Evolutionary conservation across 176 grass and related monocot genomes (phyloP).

Genomic region (Sorghum bicolor): DNA sequence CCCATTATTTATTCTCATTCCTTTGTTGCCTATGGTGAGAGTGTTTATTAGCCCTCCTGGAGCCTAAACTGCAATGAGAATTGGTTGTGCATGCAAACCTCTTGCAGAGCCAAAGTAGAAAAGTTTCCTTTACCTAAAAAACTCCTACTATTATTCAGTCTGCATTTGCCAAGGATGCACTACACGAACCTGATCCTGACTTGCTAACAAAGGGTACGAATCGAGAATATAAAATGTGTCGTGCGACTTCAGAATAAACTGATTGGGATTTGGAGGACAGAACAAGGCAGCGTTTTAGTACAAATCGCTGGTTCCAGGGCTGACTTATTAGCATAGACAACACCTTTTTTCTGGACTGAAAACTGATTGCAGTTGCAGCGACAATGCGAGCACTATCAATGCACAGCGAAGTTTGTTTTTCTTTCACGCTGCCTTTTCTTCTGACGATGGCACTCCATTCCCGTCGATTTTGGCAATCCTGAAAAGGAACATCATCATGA

Average conservation of each 20-base stretch:
- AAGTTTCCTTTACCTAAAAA: background rate
- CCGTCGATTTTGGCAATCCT: slow-evolving; percentile 26
- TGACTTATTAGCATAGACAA: background rate
- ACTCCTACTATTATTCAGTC: background rate
- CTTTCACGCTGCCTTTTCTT: background rate
- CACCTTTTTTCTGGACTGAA: background rate
- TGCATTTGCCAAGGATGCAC: background rate
- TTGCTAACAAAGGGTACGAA: background rate
- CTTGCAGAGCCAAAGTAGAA: background rate
- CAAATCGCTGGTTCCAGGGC: background rate
- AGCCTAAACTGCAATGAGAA: background rate
- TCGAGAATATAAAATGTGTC: background rate
- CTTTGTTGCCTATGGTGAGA: background rate
- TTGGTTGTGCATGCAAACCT: background rate
- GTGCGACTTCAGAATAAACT: background rate
- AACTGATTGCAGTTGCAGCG: slow-evolving; percentile 11
- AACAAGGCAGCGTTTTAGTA: background rate
- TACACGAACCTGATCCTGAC: background rate
- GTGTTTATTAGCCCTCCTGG: background rate
- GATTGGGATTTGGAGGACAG: background rate
- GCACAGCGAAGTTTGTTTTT: slow-evolving; percentile 7
- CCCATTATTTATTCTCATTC: background rate
- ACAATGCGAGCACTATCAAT: background rate
- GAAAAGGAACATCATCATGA: slow-evolving; percentile 23
- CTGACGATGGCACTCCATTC: background rate